Percentiles rank a stretch among this genome's conserved stretches.
Conservation (phyloP, 2,329 filamentous ascomycete genomes). For the Trichoderma hamatum region DNA sequence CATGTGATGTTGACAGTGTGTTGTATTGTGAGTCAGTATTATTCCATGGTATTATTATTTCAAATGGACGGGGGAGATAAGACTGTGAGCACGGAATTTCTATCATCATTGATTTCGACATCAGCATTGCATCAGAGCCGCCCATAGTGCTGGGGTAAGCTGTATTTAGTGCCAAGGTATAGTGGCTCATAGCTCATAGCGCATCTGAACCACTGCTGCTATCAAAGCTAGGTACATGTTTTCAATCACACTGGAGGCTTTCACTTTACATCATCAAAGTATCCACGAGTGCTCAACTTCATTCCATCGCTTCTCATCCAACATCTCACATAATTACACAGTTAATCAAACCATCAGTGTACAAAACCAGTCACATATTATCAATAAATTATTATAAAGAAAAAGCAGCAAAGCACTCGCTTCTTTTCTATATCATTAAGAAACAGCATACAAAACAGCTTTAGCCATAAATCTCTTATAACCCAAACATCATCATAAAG, state of each 20-base stretch:
- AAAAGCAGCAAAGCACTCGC: constrained; percentile 3
- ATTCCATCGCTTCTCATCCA: not conserved
- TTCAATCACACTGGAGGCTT: too few relatives aligned
- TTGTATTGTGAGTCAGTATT: not conserved
- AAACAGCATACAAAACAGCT: not conserved
- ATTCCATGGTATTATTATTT: not conserved
- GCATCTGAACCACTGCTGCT: too few relatives aligned
- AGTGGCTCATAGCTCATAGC: too few relatives aligned
- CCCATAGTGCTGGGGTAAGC: not conserved
- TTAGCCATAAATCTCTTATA: constrained; percentile 3
- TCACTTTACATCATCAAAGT: too few relatives aligned
- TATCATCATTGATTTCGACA: too few relatives aligned
- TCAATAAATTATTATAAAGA: not conserved
- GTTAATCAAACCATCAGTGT: not conserved
- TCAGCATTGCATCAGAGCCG: not conserved
- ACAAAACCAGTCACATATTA: not conserved
- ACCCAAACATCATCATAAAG: not conserved
- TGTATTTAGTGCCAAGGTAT: too few relatives aligned
- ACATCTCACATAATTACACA: not conserved
- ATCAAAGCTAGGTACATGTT: too few relatives aligned
- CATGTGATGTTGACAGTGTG: not conserved
- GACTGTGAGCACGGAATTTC: too few relatives aligned
- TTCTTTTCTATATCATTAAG: constrained; percentile 14
- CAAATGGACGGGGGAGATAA: not conserved
- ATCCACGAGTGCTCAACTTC: not conserved